A percentile compares a stretch with the other conserved stretches of the same genome.
Evolutionary conservation across 768 basidiomycete species (phyloP).

Genomic region (Leucocoprinus leucothites): DNA sequence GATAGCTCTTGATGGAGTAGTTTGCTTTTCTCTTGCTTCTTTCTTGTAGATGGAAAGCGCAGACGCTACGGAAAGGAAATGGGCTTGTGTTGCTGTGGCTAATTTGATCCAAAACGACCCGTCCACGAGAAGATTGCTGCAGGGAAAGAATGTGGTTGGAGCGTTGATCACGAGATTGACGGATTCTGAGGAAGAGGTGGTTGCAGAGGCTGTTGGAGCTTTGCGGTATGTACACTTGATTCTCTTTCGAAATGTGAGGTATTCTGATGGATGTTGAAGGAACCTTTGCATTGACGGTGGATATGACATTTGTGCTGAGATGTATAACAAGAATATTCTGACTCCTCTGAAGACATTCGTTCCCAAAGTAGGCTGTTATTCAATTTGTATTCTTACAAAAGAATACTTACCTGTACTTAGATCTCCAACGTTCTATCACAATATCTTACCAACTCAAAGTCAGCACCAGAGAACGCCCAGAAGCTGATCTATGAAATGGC

Average conservation of each 20-base stretch:
- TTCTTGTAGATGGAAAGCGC: slow-evolving; percentile 63
- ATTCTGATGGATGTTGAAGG: slow-evolving; percentile 34
- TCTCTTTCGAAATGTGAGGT: slow-evolving; percentile 1
- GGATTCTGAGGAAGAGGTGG: slow-evolving; percentile 87
- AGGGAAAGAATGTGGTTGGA: slow-evolving; percentile 89
- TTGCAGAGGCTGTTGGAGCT: slow-evolving; percentile 86
- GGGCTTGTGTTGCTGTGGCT: slow-evolving; percentile 96
- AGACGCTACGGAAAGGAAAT: slow-evolving; percentile 81
- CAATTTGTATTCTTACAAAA: background rate
- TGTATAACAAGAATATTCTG: slow-evolving; percentile 95
- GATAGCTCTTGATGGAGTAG: background rate
- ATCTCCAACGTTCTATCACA: slow-evolving; percentile 71
- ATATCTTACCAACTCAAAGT: slow-evolving; percentile 57
- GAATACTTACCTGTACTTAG: slow-evolving; percentile 32
- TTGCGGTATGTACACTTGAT: slow-evolving; percentile 56
- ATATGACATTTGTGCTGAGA: slow-evolving; percentile 92
- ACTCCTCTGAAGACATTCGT: slow-evolving; percentile 72
- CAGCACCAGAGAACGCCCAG: slow-evolving; percentile 65
- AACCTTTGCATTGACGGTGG: slow-evolving; percentile 96
- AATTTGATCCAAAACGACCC: slow-evolving; percentile 95
- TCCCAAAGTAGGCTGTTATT: slow-evolving; percentile 55
- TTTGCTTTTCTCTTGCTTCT: background rate
- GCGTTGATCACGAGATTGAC: slow-evolving; percentile 83
- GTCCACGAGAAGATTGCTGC: slow-evolving; percentile 83
- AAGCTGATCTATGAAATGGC: slow-evolving; percentile 84